A percentile compares a stretch with the other conserved stretches of the same genome.
These are phyloP conservation scores for Bryoglossum gracile DNA, from an alignment of 495 filamentous ascomycete genomes.

Conservation along the genomic window DNA sequence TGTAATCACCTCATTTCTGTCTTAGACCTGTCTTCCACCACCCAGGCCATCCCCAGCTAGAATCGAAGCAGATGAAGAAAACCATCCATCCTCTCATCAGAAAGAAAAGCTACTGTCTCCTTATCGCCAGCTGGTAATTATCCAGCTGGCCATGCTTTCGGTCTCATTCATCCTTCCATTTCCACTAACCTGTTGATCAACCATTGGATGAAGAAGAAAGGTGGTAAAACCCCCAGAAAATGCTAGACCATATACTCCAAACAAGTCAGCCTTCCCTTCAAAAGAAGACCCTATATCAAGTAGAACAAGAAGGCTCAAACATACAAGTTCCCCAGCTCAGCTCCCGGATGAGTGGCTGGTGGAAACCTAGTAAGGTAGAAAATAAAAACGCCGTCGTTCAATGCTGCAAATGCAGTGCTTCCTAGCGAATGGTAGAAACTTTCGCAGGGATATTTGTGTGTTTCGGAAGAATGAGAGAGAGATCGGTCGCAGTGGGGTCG, in stretches of 20 bases:
- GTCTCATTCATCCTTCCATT: no score
- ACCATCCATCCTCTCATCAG: no score
- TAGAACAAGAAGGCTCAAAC: no score
- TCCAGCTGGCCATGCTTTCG: no score
- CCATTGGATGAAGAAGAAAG: constrained; percentile 7
- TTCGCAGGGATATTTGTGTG: constrained; percentile 4
- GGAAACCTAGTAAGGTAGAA: neutral
- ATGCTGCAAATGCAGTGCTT: constrained; percentile 9
- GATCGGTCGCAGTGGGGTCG: constrained; percentile 8
- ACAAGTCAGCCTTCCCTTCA: constrained; percentile 12
- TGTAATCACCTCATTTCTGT: no score
- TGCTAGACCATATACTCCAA: constrained; percentile 24
- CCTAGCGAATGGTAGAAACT: constrained; percentile 1
- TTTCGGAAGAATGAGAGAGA: neutral
- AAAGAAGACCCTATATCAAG: constrained; percentile 11
- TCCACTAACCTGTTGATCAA: no score
- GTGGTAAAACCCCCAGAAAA: constrained; percentile 9
- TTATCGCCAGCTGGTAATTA: no score
- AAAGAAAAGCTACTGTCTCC: no score
- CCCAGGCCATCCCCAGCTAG: no score
- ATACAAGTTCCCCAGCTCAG: constrained; percentile 20
- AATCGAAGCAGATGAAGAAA: no score
- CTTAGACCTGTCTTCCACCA: no score
- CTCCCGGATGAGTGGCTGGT: constrained; percentile 13
- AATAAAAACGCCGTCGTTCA: constrained; percentile 16